Base-by-base conservation (phyloP, 495 filamentous ascomycete genomes). In the Aspergillus mulundensis region DNA sequence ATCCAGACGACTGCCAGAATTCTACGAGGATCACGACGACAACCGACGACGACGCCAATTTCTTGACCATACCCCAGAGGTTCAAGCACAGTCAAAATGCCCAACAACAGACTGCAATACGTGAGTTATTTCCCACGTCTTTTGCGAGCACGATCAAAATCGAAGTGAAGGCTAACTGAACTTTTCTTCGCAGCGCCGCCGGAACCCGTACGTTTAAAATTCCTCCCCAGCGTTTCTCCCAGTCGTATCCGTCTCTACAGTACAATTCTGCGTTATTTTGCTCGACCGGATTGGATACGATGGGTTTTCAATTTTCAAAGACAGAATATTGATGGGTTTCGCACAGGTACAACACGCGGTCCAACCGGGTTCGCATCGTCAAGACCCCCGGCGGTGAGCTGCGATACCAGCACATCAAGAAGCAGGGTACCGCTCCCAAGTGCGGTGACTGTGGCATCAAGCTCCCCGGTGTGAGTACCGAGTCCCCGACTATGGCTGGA, bases 391-490 rank as follows among this genome's bases (percentile, higher is more conserved):
- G 94, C 73, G 94, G 94, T 71, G 81, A 90, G 73, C 86, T 95
- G 61, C 88, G 91, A 70, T 87, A 95, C 70, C 89, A 97, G 64
- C 91, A 97, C 86, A 90, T 95, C 82, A 97, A 97, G 87, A 97
- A 97, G 87, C 87, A 86, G 77, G 92, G 90, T 62, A 92, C 88
- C 66, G 85, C 90, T 64, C 93, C 94, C 66, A 97, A 97, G 82
- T 99, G 94, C 74, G 94, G 94, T 84, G 94, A 97, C 83, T 97
- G 94, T 72, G 92, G 92, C 68, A 86, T 86, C 79, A 96, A 96
- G 81, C 84, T 96, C 66, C 84, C 90, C 64, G 91, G 91, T 73
- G 90, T 95, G 86, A 86, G 90, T 91, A 50, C 32, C 32, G 49
- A 50, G 2, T 60, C 59, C 56, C 67, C 61, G 60, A 66, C 14